phyloP scores from a whole-genome alignment of 2,329 filamentous ascomycete genomes.

The Cladorrhinum sp. region DNA sequence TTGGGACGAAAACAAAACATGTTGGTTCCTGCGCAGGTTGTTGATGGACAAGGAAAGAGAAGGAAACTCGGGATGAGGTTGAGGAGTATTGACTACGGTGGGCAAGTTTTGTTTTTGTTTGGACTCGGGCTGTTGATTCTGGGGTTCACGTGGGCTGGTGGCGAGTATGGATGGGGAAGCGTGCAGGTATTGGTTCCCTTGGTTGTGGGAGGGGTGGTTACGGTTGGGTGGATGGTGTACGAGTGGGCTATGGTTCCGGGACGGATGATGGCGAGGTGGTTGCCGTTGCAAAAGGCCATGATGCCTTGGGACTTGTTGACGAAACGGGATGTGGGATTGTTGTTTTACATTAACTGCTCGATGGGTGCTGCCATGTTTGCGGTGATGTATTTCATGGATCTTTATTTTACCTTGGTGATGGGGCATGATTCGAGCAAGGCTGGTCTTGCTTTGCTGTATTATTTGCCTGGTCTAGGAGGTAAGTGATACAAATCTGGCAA shows the following conservation, averaged over 20 bases:
- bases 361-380: constrained; percentile 55
- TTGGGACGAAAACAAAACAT: constrained; percentile 45
- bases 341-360: constrained; percentile 61
- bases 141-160: constrained; percentile 55
- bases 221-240: constrained; percentile 45
- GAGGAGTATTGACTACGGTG: constrained; percentile 54
- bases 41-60: constrained; percentile 9
- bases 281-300: constrained; percentile 59
- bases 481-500: constrained; percentile 22
- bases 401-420: constrained; percentile 65
- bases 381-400: constrained; percentile 63
- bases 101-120: constrained; percentile 54
- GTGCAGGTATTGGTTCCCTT: constrained; percentile 49
- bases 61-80: constrained; percentile 44
- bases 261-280: constrained; percentile 42
- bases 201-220: constrained; percentile 42
- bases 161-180: constrained; percentile 50
- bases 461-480: constrained; percentile 61
- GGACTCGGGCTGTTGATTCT: constrained; percentile 54
- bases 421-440: constrained; percentile 47
- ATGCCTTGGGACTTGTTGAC: constrained; percentile 59
- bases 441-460: constrained; percentile 59
- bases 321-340: constrained; percentile 56
- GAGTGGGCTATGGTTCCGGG: constrained; percentile 54
- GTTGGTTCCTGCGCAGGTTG: constrained; percentile 49